These are phyloP conservation scores for Nannochloropsis granulata DNA, from an alignment of 108 stramenopile species.

Conservation along the genomic window DNA sequence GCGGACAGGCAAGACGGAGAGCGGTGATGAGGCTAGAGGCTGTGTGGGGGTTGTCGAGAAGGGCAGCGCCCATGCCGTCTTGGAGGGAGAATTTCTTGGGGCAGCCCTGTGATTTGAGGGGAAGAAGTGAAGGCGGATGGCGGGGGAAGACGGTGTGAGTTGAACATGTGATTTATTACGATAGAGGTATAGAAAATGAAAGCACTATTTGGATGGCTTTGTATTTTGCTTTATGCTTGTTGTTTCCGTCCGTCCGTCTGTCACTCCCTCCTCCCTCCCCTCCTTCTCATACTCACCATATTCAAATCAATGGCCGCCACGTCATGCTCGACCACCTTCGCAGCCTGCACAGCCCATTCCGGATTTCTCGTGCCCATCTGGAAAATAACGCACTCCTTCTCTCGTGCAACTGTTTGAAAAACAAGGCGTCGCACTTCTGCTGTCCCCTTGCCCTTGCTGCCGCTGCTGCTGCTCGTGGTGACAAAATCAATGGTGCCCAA, in stretches of 20 bases:
- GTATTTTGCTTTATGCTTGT: too few relatives aligned
- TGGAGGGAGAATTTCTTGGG: slow-evolving; percentile 70
- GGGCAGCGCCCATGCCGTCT: slow-evolving; percentile 86
- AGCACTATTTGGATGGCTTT: too few relatives aligned
- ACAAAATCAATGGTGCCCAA: slow-evolving; percentile 70
- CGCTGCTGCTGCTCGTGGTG: slow-evolving; percentile 27
- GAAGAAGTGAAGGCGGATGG: too few relatives aligned
- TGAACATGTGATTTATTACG: too few relatives aligned
- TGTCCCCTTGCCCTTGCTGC: background rate
- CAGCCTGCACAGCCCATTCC: slow-evolving; percentile 59
- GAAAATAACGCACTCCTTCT: slow-evolving; percentile 60
- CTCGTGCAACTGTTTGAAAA: slow-evolving; percentile 35
- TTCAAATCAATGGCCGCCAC: slow-evolving; percentile 83
- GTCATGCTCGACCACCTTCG: slow-evolving; percentile 53
- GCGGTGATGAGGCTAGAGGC: slow-evolving; percentile 45
- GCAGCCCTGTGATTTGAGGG: slow-evolving; percentile 47
- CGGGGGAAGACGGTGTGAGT: too few relatives aligned
- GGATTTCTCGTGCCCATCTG: slow-evolving; percentile 82
- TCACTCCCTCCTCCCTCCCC: background rate
- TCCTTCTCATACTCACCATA: slow-evolving; percentile 39
- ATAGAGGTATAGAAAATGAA: too few relatives aligned
- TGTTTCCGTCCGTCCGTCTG: too few relatives aligned
- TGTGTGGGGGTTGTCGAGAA: slow-evolving; percentile 43
- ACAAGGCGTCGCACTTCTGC: background rate
- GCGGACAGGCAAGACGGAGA: slow-evolving; percentile 41